Conservation (phyloP, 78 protist genomes). For the Protostelium mycophagum region DNA sequence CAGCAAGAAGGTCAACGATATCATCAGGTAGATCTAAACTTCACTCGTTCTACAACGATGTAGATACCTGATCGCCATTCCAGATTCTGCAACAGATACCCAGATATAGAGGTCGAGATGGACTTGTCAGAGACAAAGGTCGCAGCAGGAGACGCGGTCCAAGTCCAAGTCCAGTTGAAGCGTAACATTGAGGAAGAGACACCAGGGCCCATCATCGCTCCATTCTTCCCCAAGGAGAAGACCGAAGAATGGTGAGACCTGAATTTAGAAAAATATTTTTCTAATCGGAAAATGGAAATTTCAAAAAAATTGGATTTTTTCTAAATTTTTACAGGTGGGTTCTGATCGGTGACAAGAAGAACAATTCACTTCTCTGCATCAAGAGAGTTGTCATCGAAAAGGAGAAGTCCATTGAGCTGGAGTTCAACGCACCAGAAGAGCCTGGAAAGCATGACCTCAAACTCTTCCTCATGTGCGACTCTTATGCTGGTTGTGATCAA, state of each 20-base stretch:
- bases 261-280: background rate
- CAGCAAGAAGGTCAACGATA: slow-evolving; percentile 29
- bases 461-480: slow-evolving; percentile 87
- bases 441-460: slow-evolving; percentile 62
- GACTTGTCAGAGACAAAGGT: slow-evolving; percentile 28
- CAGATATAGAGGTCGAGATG: slow-evolving; percentile 55
- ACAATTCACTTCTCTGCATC: slow-evolving; percentile 54
- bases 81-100: slow-evolving; percentile 46
- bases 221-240: slow-evolving; percentile 66
- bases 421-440: slow-evolving; percentile 75
- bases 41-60: background rate
- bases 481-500: slow-evolving; percentile 90
- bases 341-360: slow-evolving; percentile 38
- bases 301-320: no score
- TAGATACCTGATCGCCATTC: background rate
- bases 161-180: slow-evolving; percentile 50
- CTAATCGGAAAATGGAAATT: background rate
- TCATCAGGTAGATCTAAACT: background rate
- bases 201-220: slow-evolving; percentile 51
- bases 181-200: slow-evolving; percentile 63
- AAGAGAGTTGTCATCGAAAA: slow-evolving; percentile 46
- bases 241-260: slow-evolving; percentile 63
- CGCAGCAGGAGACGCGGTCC: slow-evolving; percentile 37
- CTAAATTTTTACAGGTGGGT: no score
- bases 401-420: slow-evolving; percentile 52